Evolutionary conservation across 2,329 filamentous ascomycete genomes (phyloP), one percentile per base, ranked within the genome.

Genomic region (Ophiostoma populinum): DNA sequence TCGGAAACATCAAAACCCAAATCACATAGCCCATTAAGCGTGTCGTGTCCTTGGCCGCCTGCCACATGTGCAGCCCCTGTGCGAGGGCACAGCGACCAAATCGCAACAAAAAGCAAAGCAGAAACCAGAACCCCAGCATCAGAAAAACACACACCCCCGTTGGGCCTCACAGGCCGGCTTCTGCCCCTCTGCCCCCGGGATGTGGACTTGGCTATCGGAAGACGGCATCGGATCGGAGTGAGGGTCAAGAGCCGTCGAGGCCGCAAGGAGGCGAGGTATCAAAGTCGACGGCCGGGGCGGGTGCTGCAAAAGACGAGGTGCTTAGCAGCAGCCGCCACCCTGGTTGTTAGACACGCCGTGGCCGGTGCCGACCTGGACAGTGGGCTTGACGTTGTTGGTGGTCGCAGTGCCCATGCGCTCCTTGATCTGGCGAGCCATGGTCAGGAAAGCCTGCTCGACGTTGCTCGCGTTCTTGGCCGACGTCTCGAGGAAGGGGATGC

Each of bases 391-490:
- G 74, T 95, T 95, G 66, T 86, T 86, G 46, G 80, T 80, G 29
- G 81, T 79, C 44, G 87, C 90, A 49, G 83, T 93, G 52, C 90
- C 90, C 87, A 98, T 98, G 54, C 90, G 80, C 68, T 95, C 87
- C 74, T 98, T 98, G 67, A 98, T 98, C 63, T 98, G 90, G 59
- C 90, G 80, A 50, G 90, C 90, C 90, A 98, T 98, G 58, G 90
- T 98, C 64, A 98, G 64, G 78, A 98, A 98, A 54, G 90, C 87
- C 65, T 98, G 90, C 67, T 98, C 90, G 57, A 98, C 90, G 59
- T 98, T 98, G 64, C 81, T 93, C 47, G 90, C 87, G 63, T 93
- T 95, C 80, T 98, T 98, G 55, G 90, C 90, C 27, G 90, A 98
- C 13, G 90, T 98, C 73, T 98, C 90, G 56, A 98, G 80, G 78